Base-by-base conservation (phyloP, 139 green algal species). In the Coccomyxa sp. region DNA sequence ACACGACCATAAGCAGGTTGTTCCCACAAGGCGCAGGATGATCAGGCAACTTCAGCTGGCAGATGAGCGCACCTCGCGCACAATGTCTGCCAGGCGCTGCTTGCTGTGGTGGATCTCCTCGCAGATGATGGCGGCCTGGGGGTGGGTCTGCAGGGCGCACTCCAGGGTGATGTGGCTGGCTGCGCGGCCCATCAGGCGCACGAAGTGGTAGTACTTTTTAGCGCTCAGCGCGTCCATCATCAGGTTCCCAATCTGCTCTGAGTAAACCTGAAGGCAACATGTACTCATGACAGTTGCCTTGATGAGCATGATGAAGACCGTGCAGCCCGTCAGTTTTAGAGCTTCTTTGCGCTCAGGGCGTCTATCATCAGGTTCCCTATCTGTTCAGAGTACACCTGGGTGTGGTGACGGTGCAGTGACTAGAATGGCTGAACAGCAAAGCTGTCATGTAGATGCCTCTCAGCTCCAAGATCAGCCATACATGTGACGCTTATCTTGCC, bases 201-300 rank as follows among this genome's bases (percentile, higher is more conserved):
- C 74, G 74, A 93, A 93, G 82, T 93, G 89, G 44, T 84, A 92
- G 79, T 94, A 94, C 81, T 94, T 94, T 6, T 74, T 68, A 6
- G 84, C 85, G 22, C 69, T 84, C 7, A 58, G 33, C 5, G 86
- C 81, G 54, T 94, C 90, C 6, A 90, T 68, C 80, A 84, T 84
- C 22, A 94, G 76, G 82, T 94, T 94, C 44, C 89, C 89, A 36
- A 94, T 85, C 24, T 78, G 36, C 81, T 94, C 89, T 3, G 79
- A 78, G 79, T 87, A 94, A 9, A 92, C 84, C 68, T 81, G 50
- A 2, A 22, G n/a, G n/a, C n/a, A 18, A 64, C 50, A 64, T 18
- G 18, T 22, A 64, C 50, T 1, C 22, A 64, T 18, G 18, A 18
- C 50, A 64, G 18, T 64, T 64, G 27, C 18, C 50, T 64, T 1